Percentiles rank a stretch among this genome's conserved stretches.
Conservation (phyloP, 176 grass and related monocot genomes). For the Carex pumila region DNA sequence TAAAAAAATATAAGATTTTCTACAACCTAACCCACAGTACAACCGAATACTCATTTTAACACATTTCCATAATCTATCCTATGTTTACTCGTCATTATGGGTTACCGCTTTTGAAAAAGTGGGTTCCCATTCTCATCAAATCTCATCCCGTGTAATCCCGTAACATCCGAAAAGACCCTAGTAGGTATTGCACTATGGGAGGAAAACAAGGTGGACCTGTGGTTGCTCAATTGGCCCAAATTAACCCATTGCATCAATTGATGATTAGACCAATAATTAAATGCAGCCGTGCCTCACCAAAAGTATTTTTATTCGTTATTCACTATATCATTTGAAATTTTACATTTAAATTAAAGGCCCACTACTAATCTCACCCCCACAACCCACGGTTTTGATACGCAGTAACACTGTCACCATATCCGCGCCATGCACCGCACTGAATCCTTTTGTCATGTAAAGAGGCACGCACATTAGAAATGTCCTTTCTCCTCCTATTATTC, state of each 20-base stretch:
- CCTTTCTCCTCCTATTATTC: background rate
- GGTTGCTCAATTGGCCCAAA: background rate
- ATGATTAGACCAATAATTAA: constrained; percentile 15
- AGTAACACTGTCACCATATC: background rate
- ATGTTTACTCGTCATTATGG: no score
- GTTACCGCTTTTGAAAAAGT: no score
- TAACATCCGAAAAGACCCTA: no score
- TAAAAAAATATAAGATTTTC: no score
- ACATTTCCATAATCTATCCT: no score
- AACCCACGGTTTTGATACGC: background rate
- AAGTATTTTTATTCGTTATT: constrained; percentile 3
- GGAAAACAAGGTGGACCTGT: background rate
- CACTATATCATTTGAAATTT: background rate
- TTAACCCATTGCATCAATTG: background rate
- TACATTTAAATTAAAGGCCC: background rate
- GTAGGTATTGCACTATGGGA: background rate
- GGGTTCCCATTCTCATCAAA: no score
- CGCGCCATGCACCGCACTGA: background rate
- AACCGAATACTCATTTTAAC: no score
- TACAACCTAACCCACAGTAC: no score
- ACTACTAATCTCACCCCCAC: constrained; percentile 1
- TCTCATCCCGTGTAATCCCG: no score
- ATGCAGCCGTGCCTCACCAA: background rate
- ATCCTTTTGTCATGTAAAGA: constrained; percentile 8
- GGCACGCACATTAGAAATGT: background rate